Evolutionary conservation across 768 basidiomycete species (phyloP).

Genomic region (Leccinum aurantiacum): DNA sequence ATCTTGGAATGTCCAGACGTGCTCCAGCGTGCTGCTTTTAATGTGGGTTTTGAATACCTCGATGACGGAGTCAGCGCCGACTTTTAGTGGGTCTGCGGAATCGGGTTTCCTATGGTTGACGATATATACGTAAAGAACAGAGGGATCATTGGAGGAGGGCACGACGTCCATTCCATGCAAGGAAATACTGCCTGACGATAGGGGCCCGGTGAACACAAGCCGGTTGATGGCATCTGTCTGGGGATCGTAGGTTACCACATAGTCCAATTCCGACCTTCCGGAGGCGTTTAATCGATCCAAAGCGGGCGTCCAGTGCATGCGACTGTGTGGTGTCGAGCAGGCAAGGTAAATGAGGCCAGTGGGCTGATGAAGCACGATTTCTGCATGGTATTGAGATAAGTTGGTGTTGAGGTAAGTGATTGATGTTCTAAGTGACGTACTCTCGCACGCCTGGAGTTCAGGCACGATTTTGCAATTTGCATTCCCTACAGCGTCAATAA

Average conservation of each 20-base stretch:
- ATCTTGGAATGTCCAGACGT: conserved; percentile 59
- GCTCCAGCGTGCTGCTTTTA: conserved; percentile 44
- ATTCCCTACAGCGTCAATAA: conserved; percentile 47
- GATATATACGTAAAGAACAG: conserved; percentile 61
- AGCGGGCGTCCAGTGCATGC: conserved; percentile 54
- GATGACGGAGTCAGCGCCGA: conserved; percentile 71
- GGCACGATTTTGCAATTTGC: conserved; percentile 48
- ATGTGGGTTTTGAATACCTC: conserved; percentile 64
- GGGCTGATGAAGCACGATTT: conserved; percentile 57
- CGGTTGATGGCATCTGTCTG: conserved; percentile 43
- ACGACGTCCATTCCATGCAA: conserved; percentile 73
- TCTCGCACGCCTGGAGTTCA: conserved; percentile 67
- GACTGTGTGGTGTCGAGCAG: conserved; percentile 52
- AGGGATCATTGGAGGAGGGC: conserved; percentile 45
- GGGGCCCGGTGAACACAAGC: conserved; percentile 43
- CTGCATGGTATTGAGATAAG: conserved; percentile 34
- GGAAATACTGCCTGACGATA: conserved; percentile 43
- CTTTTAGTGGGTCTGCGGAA: conserved; percentile 34
- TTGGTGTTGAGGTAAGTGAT: not conserved
- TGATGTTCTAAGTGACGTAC: conserved; percentile 34
- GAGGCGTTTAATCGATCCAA: conserved; percentile 34
- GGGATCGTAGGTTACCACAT: conserved; percentile 61
- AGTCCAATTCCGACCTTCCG: conserved; percentile 46
- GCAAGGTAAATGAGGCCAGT: conserved; percentile 61
- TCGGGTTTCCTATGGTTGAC: conserved; percentile 67